Conservation (phyloP, 164 flowering plant genomes). For the Sedum album region DNA sequence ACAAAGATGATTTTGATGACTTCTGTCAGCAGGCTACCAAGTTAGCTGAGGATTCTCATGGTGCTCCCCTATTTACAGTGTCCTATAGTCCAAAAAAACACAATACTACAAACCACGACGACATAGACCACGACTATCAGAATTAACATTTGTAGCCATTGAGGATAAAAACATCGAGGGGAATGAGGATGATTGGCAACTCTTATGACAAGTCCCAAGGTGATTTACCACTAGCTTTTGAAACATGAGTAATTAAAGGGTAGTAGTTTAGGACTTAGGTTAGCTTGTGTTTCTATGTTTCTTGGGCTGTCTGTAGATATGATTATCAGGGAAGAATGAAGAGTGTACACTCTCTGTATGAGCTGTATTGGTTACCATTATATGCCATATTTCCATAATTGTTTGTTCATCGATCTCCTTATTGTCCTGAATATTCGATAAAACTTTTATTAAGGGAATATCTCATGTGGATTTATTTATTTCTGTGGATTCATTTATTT, state of each 20-base stretch:
- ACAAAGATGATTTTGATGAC: conserved; percentile 87
- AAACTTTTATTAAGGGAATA: too few species aligned
- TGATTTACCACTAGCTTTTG: background rate
- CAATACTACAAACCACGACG: conserved; percentile 6
- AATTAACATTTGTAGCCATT: conserved; percentile 14
- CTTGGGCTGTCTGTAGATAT: background rate
- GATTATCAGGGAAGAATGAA: background rate
- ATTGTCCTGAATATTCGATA: background rate
- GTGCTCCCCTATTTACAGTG: conserved; percentile 85
- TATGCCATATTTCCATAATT: background rate
- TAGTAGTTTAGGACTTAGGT: background rate
- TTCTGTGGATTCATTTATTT: too few species aligned
- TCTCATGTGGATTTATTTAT: too few species aligned
- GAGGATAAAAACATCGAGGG: conserved; percentile 13
- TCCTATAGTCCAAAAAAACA: conserved; percentile 25
- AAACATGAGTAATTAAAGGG: background rate
- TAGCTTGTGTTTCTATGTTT: background rate
- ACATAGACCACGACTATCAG: conserved; percentile 15
- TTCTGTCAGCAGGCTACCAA: conserved; percentile 69
- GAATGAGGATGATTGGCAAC: conserved; percentile 83
- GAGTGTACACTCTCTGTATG: background rate
- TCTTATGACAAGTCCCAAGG: conserved; percentile 34
- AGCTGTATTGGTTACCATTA: background rate
- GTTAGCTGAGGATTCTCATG: conserved; percentile 61
- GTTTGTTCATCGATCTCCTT: background rate